Evolutionary conservation across 495 filamentous ascomycete genomes (phyloP), one percentile per base, ranked within the genome.

Genomic region (Trichodelitschia bisporula): DNA sequence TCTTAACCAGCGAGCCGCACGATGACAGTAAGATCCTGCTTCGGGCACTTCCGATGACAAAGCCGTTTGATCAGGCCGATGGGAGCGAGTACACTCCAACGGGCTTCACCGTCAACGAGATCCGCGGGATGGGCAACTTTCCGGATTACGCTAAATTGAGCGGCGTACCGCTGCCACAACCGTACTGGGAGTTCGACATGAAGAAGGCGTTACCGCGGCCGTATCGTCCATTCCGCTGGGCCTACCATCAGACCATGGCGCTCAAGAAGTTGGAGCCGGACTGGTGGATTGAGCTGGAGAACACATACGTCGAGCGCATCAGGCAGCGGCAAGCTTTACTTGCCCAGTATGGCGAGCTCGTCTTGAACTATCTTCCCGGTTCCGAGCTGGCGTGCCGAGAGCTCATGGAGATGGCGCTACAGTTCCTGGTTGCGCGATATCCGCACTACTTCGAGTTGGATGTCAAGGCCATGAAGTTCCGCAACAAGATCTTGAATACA

Each of bases 181-280:
- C 74, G 0, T 79, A 77, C 40, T 70, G 10, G 73, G 76, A 46
- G 2, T 54, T 56, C 28, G 40, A 51, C 17, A 50, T 55, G 28
- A 40, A 33, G 19, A 52, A 40, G 28, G 53, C 53, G 4, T 18
- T 35, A 14, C 45, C 52, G 16, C 46, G 53, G 30, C 53, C 53
- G 17, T 56, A 53, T 37, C 59, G 82, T 17, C 82, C 82, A 0
- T 80, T 91, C 28, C 53, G 82, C 45, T 91, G 82, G 82, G 49
- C 58, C 1, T 91, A 92, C 46, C 75, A 86, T 46, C 82, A 92
- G 47, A 89, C 80, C 0, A 92, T 92, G 82, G 80, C 80, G 4
- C 51, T 86, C 6, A 70, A 62, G 19, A 90, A 79, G 34, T 53
- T 83, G 41, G 75, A 92, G 40, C 60, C 72, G 0, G 69, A 89